These are phyloP conservation scores for Senecio squalidus DNA, from an alignment of 140 eudicot species.

Conservation along the genomic window DNA sequence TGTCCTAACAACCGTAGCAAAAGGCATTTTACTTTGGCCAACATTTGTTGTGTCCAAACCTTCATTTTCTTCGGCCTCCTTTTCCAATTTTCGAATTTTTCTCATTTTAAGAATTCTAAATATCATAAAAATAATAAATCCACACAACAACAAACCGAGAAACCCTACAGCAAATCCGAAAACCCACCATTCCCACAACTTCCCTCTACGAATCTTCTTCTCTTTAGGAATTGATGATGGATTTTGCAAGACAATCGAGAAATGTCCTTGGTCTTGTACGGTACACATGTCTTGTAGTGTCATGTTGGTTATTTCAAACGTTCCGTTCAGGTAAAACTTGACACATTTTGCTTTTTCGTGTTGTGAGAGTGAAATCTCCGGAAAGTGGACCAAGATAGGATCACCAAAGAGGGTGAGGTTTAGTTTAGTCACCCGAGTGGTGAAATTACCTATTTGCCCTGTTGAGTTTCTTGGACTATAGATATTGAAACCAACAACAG, in stretches of 20 bases:
- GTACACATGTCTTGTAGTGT: constrained; percentile 27
- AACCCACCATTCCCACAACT: constrained; percentile 56
- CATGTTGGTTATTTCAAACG: constrained; percentile 39
- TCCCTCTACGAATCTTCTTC: not conserved
- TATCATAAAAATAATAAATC: constrained; percentile 20
- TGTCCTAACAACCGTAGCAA: constrained; percentile 71
- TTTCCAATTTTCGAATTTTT: constrained; percentile 53
- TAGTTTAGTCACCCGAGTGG: constrained; percentile 7
- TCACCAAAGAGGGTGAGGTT: constrained; percentile 30
- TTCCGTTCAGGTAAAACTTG: constrained; percentile 38
- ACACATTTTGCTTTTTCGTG: constrained; percentile 38
- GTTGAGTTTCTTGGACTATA: constrained; percentile 36
- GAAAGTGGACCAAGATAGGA: constrained; percentile 45
- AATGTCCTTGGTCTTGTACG: constrained; percentile 54
- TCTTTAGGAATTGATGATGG: not conserved
- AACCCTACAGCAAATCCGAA: constrained; percentile 54
- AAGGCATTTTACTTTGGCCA: constrained; percentile 74
- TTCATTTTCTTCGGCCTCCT: constrained; percentile 49
- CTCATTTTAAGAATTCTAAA: constrained; percentile 17
- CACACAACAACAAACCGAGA: constrained; percentile 30
- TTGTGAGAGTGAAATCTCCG: constrained; percentile 7
- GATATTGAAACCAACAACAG: constrained; percentile 48
- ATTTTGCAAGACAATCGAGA: constrained; percentile 29
- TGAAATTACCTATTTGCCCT: not conserved
- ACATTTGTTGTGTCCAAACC: constrained; percentile 48